phyloP scores from a whole-genome alignment of 257 asterid species.

The Nicotiana paniculata region DNA sequence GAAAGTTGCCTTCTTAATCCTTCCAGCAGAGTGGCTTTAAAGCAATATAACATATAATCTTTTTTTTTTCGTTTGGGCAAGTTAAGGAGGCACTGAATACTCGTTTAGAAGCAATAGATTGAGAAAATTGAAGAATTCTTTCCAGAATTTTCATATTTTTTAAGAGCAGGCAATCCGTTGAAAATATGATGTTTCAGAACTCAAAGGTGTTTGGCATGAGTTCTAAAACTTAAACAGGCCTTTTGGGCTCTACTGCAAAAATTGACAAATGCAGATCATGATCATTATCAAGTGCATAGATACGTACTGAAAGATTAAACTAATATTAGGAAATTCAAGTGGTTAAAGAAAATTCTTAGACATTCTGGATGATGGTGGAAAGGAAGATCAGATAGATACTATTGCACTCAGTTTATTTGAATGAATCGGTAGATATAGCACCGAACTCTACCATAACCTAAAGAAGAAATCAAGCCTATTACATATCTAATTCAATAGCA shows the following conservation, averaged over 20 bases:
- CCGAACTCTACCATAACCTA: neutral
- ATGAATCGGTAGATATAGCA: neutral
- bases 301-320: neutral
- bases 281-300: neutral
- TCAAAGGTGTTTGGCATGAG: neutral
- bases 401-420: neutral
- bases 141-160: neutral
- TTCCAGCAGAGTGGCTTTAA: neutral
- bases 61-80: neutral
- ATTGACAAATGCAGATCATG: neutral
- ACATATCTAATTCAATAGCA: neutral
- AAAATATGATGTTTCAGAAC: neutral
- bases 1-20: neutral
- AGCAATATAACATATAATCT: neutral
- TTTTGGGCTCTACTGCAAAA: neutral
- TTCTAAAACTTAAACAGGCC: neutral
- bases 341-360: neutral
- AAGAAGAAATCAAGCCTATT: neutral
- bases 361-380: neutral
- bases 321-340: neutral
- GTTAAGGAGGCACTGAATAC: neutral
- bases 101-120: neutral
- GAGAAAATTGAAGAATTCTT: neutral
- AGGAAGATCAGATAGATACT: neutral
- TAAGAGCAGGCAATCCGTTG: neutral